Evolutionary conservation across 495 filamentous ascomycete species (phyloP), one percentile per base, ranked within the genome.

Genomic region (Penicillium argentinense): DNA sequence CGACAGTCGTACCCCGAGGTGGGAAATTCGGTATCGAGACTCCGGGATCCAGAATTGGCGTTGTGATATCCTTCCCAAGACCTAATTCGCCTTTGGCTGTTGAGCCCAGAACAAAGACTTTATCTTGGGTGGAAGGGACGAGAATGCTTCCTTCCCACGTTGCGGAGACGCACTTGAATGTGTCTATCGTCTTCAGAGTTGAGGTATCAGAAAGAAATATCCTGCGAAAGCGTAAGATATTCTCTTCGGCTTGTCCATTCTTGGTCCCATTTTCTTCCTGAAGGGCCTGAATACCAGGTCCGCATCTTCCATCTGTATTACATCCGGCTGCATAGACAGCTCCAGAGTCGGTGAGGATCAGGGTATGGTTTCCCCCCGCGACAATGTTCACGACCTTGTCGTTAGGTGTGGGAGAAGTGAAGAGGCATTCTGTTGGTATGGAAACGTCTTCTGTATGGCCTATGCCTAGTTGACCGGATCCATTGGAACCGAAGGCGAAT

Each of bases 401-500:
- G 32, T 48, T 26, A 33, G 29, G 39, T 14, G 13, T 26, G 49
- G 26, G 60, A 47, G 21, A 53, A 9, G 68, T 53, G 50, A 82
- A 78, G 25, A 76, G 42, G 56, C 85, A 88, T 45, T 59, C 67
- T 36, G 83, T 77, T 4, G 90, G 89, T 0, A 71, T 64, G 3
- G 83, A 84, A 9, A 86, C 79, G 63, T 96, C 91, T 48, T 89
- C 76, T 33, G 67, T 74, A 64, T 91, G 86, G 17, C 81, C 81
- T 36, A 97, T 74, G 26, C 86, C 89, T 26, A 98, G 78, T 61
- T 98, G 93, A 41, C 89, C 88, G 5, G 83, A 87, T 27, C 87
- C 84, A 64, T 97, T 98, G 22, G 92, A 97, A 25, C 93, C 93
- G 52, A 96, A 82, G n/a, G 90, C 83, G 60, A 83, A 89, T 32